Evolutionary conservation across 129 eudicot species (phyloP).

Genomic region (Artemisia argyi): DNA sequence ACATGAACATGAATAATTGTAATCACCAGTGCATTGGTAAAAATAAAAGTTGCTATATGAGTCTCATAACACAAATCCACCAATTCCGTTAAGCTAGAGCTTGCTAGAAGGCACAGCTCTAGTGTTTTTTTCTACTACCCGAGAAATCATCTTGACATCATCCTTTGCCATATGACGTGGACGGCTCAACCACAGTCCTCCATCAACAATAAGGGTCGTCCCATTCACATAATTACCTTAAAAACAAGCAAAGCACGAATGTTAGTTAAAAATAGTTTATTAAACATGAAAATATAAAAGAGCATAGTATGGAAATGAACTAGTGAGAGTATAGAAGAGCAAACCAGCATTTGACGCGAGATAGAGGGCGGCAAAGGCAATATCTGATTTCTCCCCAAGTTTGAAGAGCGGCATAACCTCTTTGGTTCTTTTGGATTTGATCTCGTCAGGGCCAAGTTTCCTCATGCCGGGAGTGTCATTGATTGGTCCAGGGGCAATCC

Average conservation of each 20-base stretch:
- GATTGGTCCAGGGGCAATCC: conserved; percentile 98
- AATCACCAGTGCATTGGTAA: neutral
- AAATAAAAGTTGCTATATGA: conserved; percentile 4
- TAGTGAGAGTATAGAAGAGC: conserved; percentile 14
- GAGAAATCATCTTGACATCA: conserved; percentile 76
- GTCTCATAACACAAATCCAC: neutral
- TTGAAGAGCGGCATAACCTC: conserved; percentile 61
- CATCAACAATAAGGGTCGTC: conserved; percentile 64
- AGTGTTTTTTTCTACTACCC: conserved; percentile 66
- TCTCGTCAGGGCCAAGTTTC: conserved; percentile 81
- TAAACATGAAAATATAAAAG: no score
- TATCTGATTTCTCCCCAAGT: conserved; percentile 96
- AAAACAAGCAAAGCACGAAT: conserved; percentile 6
- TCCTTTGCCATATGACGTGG: conserved; percentile 86
- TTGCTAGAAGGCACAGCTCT: conserved; percentile 84
- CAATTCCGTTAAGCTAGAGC: conserved; percentile 35
- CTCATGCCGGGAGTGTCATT: conserved; percentile 82
- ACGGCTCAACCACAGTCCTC: conserved; percentile 83
- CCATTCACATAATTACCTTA: conserved; percentile 91
- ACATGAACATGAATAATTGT: conserved; percentile 8
- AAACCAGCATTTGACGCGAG: conserved; percentile 88
- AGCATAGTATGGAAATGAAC: no score
- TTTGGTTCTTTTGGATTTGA: conserved; percentile 33
- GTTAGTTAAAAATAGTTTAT: neutral
- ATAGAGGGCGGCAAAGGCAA: conserved; percentile 91